Evolutionary conservation across 1,284 basidiomycete genomes (phyloP).

Genomic region (Ustilago curta): DNA sequence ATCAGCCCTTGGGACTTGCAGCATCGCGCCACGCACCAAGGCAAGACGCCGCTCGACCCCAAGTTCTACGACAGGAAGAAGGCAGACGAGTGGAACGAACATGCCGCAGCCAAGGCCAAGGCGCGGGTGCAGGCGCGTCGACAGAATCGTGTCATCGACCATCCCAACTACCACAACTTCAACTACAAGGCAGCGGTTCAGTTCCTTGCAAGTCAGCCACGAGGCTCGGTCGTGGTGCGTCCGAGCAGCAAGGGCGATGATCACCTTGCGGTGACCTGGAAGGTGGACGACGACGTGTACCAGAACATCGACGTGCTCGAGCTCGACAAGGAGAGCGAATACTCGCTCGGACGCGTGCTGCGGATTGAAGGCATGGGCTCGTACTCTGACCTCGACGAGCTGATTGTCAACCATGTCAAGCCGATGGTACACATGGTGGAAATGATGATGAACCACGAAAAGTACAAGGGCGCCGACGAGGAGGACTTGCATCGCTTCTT

Average conservation of each 20-base stretch:
- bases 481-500: conserved; percentile 76
- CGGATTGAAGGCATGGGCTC: conserved; percentile 80
- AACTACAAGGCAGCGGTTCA: conserved; percentile 90
- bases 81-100: conserved; percentile 78
- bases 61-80: conserved; percentile 78
- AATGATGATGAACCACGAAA: conserved; percentile 94
- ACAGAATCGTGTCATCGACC: conserved; percentile 83
- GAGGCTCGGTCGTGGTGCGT: conserved; percentile 81
- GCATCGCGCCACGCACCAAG: conserved; percentile 77
- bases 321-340: conserved; percentile 77
- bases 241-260: conserved; percentile 94
- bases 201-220: conserved; percentile 87
- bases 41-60: conserved; percentile 76
- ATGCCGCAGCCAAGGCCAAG: conserved; percentile 84
- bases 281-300: conserved; percentile 94
- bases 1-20: conserved; percentile 79
- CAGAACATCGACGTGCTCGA: conserved; percentile 98
- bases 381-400: conserved; percentile 95
- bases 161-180: conserved; percentile 98
- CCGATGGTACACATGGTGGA: conserved; percentile 94
- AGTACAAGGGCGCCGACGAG: conserved; percentile 89
- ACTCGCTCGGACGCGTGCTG: conserved; percentile 79
- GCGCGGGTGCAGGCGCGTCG: conserved; percentile 78
- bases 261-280: conserved; percentile 98
- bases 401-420: conserved; percentile 97